Conservation (phyloP, 768 basidiomycete species). For the Rhizopogon rudus region DNA sequence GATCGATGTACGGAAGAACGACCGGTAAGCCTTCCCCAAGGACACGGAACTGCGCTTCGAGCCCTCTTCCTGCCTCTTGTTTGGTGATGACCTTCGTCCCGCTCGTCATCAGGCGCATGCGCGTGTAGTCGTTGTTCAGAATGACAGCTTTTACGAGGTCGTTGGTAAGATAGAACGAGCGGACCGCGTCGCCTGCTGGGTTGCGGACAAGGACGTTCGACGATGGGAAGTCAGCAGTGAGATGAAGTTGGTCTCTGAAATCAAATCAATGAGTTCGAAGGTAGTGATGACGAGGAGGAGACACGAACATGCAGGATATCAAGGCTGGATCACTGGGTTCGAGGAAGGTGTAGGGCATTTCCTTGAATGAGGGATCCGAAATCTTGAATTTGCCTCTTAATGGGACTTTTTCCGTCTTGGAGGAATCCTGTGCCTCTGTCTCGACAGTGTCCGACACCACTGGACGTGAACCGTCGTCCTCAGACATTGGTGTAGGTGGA, state of each 20-base stretch:
- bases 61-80: slow-evolving; percentile 70
- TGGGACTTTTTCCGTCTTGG: not conserved
- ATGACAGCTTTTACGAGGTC: slow-evolving; percentile 80
- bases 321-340: slow-evolving; percentile 66
- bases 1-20: slow-evolving; percentile 77
- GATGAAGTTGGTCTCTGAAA: slow-evolving; percentile 63
- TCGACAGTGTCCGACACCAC: slow-evolving; percentile 1
- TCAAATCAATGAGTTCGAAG: not conserved
- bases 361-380: slow-evolving; percentile 57
- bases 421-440: not conserved
- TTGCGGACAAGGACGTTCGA: slow-evolving; percentile 85
- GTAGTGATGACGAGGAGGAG: not conserved
- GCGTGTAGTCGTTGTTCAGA: slow-evolving; percentile 73
- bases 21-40: slow-evolving; percentile 83
- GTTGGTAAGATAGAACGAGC: slow-evolving; percentile 87
- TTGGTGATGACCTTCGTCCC: slow-evolving; percentile 92
- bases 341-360: slow-evolving; percentile 88
- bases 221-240: slow-evolving; percentile 67
- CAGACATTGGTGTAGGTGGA: not conserved
- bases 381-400: slow-evolving; percentile 8
- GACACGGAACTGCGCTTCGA: slow-evolving; percentile 62
- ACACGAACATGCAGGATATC: slow-evolving; percentile 63
- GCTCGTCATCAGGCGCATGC: slow-evolving; percentile 84
- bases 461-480: not conserved
- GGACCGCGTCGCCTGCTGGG: slow-evolving; percentile 61